Percentiles rank a stretch among this genome's conserved stretches.
These are phyloP conservation scores for Aureobasidium subglaciale DNA, from an alignment of 2,329 filamentous ascomycete genomes.

Conservation along the genomic window DNA sequence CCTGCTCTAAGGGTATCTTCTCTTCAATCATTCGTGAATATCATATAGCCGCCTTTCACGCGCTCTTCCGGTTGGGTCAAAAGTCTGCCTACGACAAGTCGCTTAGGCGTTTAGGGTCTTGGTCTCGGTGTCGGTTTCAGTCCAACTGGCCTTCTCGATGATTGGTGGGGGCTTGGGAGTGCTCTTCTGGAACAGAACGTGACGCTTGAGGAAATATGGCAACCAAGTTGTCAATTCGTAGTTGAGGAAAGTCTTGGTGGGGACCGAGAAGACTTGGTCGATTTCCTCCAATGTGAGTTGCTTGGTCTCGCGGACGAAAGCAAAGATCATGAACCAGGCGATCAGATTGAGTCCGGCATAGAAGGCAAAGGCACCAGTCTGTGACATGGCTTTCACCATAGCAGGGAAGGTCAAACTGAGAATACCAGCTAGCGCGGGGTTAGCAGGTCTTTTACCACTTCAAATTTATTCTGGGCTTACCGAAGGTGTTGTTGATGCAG, in stretches of 20 bases:
- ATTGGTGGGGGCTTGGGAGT: conserved; percentile 33
- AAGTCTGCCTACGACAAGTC: neutral
- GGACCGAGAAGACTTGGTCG: conserved; percentile 44
- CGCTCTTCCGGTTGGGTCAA: neutral
- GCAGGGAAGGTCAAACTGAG: conserved; percentile 39
- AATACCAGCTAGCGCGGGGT: conserved; percentile 23
- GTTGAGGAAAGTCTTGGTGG: conserved; percentile 34
- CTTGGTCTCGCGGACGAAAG: conserved; percentile 40
- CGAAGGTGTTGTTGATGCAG: conserved; percentile 49
- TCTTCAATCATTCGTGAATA: neutral
- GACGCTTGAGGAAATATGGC: conserved; percentile 37
- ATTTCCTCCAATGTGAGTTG: conserved; percentile 40
- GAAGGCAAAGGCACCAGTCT: conserved; percentile 48
- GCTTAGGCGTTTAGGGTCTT: neutral
- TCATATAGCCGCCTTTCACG: neutral
- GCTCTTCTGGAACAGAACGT: conserved; percentile 30
- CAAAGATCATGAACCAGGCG: conserved; percentile 44
- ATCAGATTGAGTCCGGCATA: conserved; percentile 52
- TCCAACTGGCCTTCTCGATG: conserved; percentile 27
- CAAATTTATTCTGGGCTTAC: conserved; percentile 47
- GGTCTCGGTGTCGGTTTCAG: neutral
- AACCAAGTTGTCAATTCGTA: conserved; percentile 35
- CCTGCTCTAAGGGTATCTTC: conserved; percentile 7
- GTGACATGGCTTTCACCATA: conserved; percentile 39
- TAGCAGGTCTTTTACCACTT: neutral